A percentile compares a stretch with the other conserved stretches of the same genome.
Evolutionary conservation across 305 asterid genomes (phyloP).

Genomic region (Fraxinus floribunda): DNA sequence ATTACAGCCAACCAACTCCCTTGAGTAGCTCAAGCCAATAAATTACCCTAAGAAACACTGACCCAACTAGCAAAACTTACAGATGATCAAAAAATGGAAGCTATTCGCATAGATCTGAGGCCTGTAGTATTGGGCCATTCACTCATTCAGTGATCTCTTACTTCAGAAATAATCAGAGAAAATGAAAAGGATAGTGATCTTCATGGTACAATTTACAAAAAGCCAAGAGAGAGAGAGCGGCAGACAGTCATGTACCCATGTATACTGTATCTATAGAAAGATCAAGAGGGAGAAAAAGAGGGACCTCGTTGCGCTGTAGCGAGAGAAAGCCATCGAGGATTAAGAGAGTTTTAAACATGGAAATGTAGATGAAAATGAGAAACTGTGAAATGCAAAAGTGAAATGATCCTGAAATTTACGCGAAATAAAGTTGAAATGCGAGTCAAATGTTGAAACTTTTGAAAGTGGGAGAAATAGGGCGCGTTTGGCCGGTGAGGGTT

Average conservation of each 20-base stretch:
- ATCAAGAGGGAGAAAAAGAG: conserved; percentile 39
- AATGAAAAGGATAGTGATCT: not conserved
- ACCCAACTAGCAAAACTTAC: conserved; percentile 18
- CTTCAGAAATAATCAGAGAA: conserved; percentile 8
- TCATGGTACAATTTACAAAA: conserved; percentile 10
- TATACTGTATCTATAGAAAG: conserved; percentile 18
- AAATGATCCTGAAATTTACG: conserved; percentile 37
- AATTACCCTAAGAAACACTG: not conserved
- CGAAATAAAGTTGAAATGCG: conserved; percentile 26
- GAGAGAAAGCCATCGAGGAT: too few species aligned
- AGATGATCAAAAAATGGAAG: conserved; percentile 16
- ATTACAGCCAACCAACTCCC: conserved; percentile 40
- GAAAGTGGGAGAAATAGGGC: conserved; percentile 9
- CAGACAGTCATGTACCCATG: not conserved
- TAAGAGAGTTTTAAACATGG: not conserved
- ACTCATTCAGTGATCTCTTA: conserved; percentile 31
- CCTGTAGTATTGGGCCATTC: not conserved
- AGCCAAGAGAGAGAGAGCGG: not conserved
- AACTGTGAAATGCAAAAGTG: conserved; percentile 13
- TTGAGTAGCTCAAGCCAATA: not conserved
- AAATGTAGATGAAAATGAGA: conserved; percentile 26
- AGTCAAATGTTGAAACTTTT: not conserved
- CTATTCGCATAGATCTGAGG: conserved; percentile 33
- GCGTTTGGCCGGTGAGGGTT: conserved; percentile 3
- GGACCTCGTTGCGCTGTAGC: conserved; percentile 27